Percentiles rank a stretch among this genome's conserved stretches.
These are phyloP conservation scores for Exophiala aquamarina DNA, from an alignment of 2,329 filamentous ascomycete genomes.

Conservation along the genomic window DNA sequence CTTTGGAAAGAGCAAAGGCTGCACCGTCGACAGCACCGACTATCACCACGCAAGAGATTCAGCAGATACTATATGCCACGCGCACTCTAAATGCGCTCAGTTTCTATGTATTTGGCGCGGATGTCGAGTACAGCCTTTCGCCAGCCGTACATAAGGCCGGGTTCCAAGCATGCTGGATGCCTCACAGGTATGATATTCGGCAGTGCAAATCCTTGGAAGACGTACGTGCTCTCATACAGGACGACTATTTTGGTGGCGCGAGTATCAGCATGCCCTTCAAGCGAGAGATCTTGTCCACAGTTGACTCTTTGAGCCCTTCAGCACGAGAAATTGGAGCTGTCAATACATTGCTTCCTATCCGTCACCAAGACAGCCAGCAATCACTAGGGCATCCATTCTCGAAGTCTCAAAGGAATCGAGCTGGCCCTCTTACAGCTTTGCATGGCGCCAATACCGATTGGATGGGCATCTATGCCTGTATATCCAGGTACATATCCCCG, in stretches of 20 bases:
- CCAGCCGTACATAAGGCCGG: constrained; percentile 43
- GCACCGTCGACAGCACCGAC: constrained; percentile 31
- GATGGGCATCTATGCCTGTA: constrained; percentile 74
- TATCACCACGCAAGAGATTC: constrained; percentile 29
- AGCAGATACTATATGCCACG: constrained; percentile 39
- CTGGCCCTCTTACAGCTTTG: constrained; percentile 60
- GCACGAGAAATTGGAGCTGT: constrained; percentile 43
- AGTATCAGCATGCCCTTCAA: constrained; percentile 44
- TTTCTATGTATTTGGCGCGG: constrained; percentile 42
- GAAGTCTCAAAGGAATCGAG: constrained; percentile 54
- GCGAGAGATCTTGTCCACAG: constrained; percentile 37
- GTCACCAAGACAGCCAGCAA: constrained; percentile 41
- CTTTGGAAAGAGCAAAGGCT: not conserved
- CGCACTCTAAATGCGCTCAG: constrained; percentile 37
- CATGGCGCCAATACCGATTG: constrained; percentile 77
- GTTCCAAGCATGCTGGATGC: constrained; percentile 38
- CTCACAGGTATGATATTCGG: constrained; percentile 38
- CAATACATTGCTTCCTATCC: constrained; percentile 43
- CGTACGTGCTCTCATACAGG: constrained; percentile 35
- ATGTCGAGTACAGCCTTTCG: constrained; percentile 41
- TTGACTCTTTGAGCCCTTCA: constrained; percentile 40
- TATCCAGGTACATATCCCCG: constrained; percentile 57
- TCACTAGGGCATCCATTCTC: not conserved
- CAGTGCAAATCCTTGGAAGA: constrained; percentile 36
- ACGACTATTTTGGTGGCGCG: constrained; percentile 40